These are phyloP conservation scores for Macrolepiota dolichaula DNA, from an alignment of 768 basidiomycete genomes.

Conservation along the genomic window DNA sequence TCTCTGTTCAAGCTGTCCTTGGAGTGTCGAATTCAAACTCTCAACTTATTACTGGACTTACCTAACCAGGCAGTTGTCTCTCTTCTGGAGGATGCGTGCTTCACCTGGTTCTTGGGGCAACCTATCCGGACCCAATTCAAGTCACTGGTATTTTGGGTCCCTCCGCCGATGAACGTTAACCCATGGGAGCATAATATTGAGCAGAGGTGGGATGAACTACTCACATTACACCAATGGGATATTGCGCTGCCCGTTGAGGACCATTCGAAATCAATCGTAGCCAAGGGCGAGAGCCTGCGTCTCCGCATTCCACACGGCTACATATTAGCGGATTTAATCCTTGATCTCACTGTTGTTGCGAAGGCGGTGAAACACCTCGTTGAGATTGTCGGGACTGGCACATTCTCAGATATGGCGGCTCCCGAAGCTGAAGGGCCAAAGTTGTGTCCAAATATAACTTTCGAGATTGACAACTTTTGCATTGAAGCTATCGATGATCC, in stretches of 20 bases:
- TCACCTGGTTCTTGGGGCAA: conserved; percentile 20
- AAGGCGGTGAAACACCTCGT: conserved; percentile 75
- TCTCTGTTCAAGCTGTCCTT: neutral
- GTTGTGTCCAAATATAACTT: conserved; percentile 54
- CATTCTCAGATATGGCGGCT: conserved; percentile 49
- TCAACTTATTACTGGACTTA: conserved; percentile 47
- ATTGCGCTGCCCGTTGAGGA: conserved; percentile 29
- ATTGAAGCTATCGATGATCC: conserved; percentile 83
- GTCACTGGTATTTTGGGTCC: conserved; percentile 54
- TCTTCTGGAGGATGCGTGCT: conserved; percentile 38
- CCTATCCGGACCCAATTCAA: conserved; percentile 33
- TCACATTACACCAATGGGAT: conserved; percentile 53
- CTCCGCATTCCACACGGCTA: conserved; percentile 82
- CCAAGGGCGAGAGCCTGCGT: conserved; percentile 62
- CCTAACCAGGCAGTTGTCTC: conserved; percentile 45
- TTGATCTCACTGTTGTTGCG: conserved; percentile 61
- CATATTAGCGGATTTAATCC: conserved; percentile 69
- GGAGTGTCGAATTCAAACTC: conserved; percentile 19
- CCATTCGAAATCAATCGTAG: conserved; percentile 36
- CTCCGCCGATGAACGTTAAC: conserved; percentile 37
- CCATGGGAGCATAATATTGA: conserved; percentile 28
- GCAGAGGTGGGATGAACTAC: conserved; percentile 74
- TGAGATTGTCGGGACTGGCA: conserved; percentile 48
- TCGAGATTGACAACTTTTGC: conserved; percentile 59
- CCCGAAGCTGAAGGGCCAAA: conserved; percentile 78